phyloP scores from a whole-genome alignment of 2,329 filamentous ascomycete genomes.

The Monosporascus sp. region DNA sequence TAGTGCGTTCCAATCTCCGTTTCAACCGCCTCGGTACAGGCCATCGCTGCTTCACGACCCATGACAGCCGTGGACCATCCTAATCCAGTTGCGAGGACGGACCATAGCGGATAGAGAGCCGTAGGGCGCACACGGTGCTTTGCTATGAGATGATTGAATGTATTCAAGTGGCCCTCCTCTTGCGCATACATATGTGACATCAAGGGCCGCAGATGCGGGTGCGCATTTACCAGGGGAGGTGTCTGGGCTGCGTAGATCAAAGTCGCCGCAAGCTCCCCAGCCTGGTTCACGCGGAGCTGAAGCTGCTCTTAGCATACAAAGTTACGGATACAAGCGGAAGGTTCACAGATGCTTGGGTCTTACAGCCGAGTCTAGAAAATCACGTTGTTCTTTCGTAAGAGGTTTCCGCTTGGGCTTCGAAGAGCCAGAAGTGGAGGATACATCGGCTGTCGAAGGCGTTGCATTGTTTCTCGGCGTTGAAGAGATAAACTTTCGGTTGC shows the following conservation, averaged over 20 bases:
- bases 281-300: conserved; percentile 89
- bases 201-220: conserved; percentile 81
- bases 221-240: conserved; percentile 68
- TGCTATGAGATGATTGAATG: conserved; percentile 77
- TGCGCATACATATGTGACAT: conserved; percentile 99
- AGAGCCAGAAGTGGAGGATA: conserved; percentile 20
- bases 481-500: conserved; percentile 16
- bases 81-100: conserved; percentile 68
- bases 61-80: conserved; percentile 88
- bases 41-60: conserved; percentile 94
- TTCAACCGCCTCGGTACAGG: conserved; percentile 96
- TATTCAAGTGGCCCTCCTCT: conserved; percentile 79
- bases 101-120: conserved; percentile 88
- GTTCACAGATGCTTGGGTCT: conserved; percentile 16
- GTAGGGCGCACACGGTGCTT: conserved; percentile 89
- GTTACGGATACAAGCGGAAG: conserved; percentile 1
- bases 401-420: conserved; percentile 45
- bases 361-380: conserved; percentile 71
- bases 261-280: conserved; percentile 92
- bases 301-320: not conserved
- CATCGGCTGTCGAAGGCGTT: conserved; percentile 14
- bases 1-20: conserved; percentile 97
- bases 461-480: conserved; percentile 14
- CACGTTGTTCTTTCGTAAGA: conserved; percentile 63
- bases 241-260: conserved; percentile 90